phyloP scores from a whole-genome alignment of 1,284 basidiomycete species.

The Cryptococcus wingfieldii region DNA sequence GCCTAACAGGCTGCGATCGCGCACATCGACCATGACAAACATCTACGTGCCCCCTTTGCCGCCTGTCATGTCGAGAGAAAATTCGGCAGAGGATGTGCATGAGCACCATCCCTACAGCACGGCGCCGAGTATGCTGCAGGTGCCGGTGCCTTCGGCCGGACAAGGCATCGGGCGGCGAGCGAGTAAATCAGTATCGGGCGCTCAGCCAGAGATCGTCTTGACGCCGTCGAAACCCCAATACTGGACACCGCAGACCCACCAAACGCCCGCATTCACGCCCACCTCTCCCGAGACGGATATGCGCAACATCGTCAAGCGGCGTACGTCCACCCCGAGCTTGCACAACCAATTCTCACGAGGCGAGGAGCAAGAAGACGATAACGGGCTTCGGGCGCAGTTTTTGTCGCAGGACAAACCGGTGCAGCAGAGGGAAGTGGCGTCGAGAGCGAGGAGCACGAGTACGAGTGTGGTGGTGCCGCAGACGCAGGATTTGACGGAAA shows the following conservation, averaged over 20 bases:
- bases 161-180: conserved; percentile 5
- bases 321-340: conserved; percentile 39
- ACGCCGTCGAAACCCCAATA: conserved; percentile 7
- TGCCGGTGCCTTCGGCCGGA: neutral
- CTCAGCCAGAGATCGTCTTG: conserved; percentile 4
- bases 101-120: neutral
- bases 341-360: conserved; percentile 8
- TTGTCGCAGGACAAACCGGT: conserved; percentile 6
- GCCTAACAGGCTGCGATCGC: conserved; percentile 17
- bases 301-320: conserved; percentile 25
- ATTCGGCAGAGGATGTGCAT: conserved; percentile 25
- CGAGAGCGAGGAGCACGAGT: conserved; percentile 39
- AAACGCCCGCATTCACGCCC: neutral
- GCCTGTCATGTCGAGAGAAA: conserved; percentile 36
- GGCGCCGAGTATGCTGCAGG: neutral
- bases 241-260: conserved; percentile 13
- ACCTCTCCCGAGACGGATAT: conserved; percentile 8
- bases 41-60: conserved; percentile 25
- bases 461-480: conserved; percentile 40
- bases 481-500: conserved; percentile 9
- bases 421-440: conserved; percentile 21
- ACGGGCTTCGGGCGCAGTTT: neutral
- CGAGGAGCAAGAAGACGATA: conserved; percentile 6
- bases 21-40: conserved; percentile 36
- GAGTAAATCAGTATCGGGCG: conserved; percentile 13